phyloP scores from a whole-genome alignment of 2,329 filamentous ascomycete species.

The Pyricularia grisea region DNA sequence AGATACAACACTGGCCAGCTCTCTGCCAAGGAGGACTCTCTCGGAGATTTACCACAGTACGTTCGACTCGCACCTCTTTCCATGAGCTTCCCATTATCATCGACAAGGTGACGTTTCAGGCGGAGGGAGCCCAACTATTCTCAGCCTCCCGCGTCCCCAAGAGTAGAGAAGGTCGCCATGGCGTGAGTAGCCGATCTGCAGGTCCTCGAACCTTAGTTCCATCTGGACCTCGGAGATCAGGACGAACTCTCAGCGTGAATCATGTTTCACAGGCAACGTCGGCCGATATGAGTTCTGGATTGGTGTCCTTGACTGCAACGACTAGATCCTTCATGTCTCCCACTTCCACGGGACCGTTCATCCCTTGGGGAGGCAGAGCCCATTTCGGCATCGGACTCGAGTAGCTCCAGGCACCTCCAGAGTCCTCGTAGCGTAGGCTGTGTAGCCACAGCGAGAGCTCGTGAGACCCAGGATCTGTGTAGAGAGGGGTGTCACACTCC shows the following conservation, averaged over 20 bases:
- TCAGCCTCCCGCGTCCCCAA: not conserved
- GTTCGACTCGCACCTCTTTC: not conserved
- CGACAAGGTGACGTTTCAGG: not conserved
- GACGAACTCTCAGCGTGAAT: not conserved
- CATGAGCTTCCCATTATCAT: not conserved
- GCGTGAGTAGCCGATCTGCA: not conserved
- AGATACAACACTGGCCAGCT: not conserved
- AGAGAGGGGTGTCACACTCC: slow-evolving; percentile 77
- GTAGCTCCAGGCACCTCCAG: slow-evolving; percentile 74
- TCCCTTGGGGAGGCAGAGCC: slow-evolving; percentile 71
- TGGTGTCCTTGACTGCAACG: slow-evolving; percentile 30
- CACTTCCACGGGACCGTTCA: slow-evolving; percentile 61
- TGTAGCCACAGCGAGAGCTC: slow-evolving; percentile 93
- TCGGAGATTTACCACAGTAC: not conserved
- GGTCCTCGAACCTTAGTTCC: not conserved
- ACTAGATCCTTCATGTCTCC: slow-evolving; percentile 51
- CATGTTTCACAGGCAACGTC: not conserved
- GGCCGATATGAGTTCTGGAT: slow-evolving; percentile 6
- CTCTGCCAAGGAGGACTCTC: not conserved
- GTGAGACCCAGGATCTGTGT: slow-evolving; percentile 83
- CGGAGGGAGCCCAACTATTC: not conserved
- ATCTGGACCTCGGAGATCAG: not conserved
- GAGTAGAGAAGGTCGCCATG: not conserved
- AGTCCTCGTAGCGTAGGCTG: slow-evolving; percentile 78
- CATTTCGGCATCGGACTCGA: slow-evolving; percentile 75